A percentile compares a stretch with the other conserved stretches of the same genome.
These are phyloP conservation scores for Nemania sp. DNA, from an alignment of 2,329 filamentous ascomycete genomes.

Conservation along the genomic window DNA sequence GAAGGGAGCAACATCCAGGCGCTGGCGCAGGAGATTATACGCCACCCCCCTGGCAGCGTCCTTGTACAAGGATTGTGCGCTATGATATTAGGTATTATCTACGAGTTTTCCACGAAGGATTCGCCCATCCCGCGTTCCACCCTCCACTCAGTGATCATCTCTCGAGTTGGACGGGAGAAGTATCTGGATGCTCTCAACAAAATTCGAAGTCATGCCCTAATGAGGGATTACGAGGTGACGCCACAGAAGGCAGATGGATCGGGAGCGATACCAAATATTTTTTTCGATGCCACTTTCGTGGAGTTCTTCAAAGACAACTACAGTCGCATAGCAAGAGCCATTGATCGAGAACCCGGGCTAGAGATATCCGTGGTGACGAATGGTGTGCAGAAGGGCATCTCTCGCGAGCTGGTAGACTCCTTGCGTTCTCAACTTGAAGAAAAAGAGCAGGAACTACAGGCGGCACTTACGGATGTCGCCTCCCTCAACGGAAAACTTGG, in stretches of 20 bases:
- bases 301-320: conserved; percentile 98
- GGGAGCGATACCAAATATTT: conserved; percentile 73
- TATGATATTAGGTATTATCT: conserved; percentile 82
- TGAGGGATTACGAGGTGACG: conserved; percentile 89
- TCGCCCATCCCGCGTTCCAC: conserved; percentile 84
- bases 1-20: conserved; percentile 93
- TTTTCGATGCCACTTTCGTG: conserved; percentile 83
- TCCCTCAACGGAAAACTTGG: conserved; percentile 61
- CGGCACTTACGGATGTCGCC: conserved; percentile 51
- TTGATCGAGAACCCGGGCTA: conserved; percentile 87
- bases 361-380: conserved; percentile 82
- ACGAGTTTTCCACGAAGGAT: conserved; percentile 97
- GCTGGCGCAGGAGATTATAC: conserved; percentile 73
- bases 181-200: conserved; percentile 83
- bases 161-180: conserved; percentile 79
- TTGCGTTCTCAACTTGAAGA: conserved; percentile 78
- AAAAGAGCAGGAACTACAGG: conserved; percentile 60
- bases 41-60: conserved; percentile 64
- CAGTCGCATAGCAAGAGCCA: conserved; percentile 78
- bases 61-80: conserved; percentile 83
- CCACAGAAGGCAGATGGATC: conserved; percentile 66
- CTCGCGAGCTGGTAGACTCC: conserved; percentile 89
- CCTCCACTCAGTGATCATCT: conserved; percentile 76
- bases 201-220: conserved; percentile 74
- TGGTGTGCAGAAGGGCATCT: conserved; percentile 84